Evolutionary conservation across 306 rosid species (phyloP), one percentile per base, ranked within the genome.

Genomic region (Rosa chinensis): DNA sequence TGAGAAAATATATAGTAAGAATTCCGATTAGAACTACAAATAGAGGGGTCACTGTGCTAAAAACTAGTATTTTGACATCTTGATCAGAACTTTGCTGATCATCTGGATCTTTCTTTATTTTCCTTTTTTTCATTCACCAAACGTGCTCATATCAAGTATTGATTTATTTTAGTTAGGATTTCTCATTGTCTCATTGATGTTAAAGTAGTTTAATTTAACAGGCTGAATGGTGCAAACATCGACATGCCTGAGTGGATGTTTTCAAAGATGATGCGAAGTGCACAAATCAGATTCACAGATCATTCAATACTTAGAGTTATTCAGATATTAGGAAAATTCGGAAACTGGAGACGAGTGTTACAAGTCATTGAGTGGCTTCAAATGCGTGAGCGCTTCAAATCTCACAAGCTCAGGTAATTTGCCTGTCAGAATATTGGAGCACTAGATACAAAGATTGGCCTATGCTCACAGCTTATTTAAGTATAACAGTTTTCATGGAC

Each of bases 351-450:
- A 85, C 87, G 97, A 83, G 98, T 91, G 78, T 80, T 95, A 81
- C 97, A 90, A 84, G 90, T 95, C 75, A 89, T 92, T 61, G 98
- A 95, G 83, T 94, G 99, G 97, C 97, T 94, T 89, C 97, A 92
- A 89, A 89, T 78, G 82, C 92, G 91, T 84, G 95, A 91, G 77
- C 94, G 90, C 53, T 95, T 92, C 85, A 85, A 90, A 85, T 89
- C 97, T 75, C 85, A 87, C 85, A 92, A 89, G 75, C 89, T 84
- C 62, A 90, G 95, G 99, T 95, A 75, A 17, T 20, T 59, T 59
- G 9, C 78, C 35, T 32, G 2, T 32, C 35, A 32, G 21, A 73
- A 5, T 6, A 25, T 10, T 75, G 18, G 71, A 44, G 58, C 44
- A 9, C 28, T 62, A 44, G n/a, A 10, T 61, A 28, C 35, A 4